Base-by-base conservation (phyloP, 768 basidiomycete genomes). In the Amyloporia xantha region DNA sequence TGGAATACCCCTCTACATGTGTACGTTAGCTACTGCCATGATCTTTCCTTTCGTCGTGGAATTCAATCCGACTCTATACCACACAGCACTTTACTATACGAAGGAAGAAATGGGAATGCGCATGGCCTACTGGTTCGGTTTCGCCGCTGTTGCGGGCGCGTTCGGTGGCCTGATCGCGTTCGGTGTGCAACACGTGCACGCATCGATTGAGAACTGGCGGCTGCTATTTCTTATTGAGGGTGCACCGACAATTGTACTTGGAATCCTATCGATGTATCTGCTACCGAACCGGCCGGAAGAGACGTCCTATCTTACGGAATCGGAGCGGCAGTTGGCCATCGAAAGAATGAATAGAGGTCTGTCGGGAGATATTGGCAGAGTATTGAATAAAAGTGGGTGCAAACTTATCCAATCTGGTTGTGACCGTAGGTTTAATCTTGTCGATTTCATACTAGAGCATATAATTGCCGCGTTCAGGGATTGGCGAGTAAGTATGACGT, bases 111-210 rank as follows among this genome's bases (percentile, higher is more conserved):
- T 90, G 56, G 87, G 87, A 24, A 64, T 85, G 41, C 78, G 87
- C 39, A 76, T 82, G 75, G 86, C 84, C 1, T 79, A 86, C 57
- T 89, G 86, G 84, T 91, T 89, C 52, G 84, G 84, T 7, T 91
- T 89, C 59, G 86, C 88, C 4, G 86, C 88, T 2, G 78, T 88
- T 3, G 85, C 89, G 3, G 88, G 88, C 20, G 89, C 89, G 4
- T 91, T 91, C 51, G 86, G 87, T 12, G 88, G 89, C n/a, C 67
- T 90, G 39, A 77, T 91, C 36, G 87, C 89, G 2, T 91, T 85
- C 53, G 89, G 86, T 1, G 71, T 91, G 9, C 84, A 87, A 54
- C 76, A 87, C 59, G 71, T 70, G 1, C 65, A 80, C 47, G 53
- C 71, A 0, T 55, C 72, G 4, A 63, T 84, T 25, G 60, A 69